Evolutionary conservation across 306 rosid genomes (phyloP).

Genomic region (Glycyrrhiza uralensis): DNA sequence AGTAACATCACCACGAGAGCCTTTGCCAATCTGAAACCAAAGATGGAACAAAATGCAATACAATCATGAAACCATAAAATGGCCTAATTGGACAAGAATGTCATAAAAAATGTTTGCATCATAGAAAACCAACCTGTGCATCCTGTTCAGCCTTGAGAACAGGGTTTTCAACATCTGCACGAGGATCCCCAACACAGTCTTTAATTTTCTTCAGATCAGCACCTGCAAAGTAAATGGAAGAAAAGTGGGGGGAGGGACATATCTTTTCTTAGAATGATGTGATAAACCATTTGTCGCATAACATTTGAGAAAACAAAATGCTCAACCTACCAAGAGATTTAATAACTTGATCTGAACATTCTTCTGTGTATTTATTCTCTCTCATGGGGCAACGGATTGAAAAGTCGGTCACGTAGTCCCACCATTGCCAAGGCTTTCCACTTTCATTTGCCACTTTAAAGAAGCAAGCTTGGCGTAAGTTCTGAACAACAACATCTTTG

Average conservation of each 20-base stretch:
- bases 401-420: constrained; percentile 95
- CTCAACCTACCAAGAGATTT: constrained; percentile 72
- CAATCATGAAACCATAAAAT: constrained; percentile 8
- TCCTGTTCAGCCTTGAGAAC: constrained; percentile 89
- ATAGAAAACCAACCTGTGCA: constrained; percentile 58
- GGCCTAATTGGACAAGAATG: background rate
- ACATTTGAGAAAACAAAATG: constrained; percentile 9
- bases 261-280: constrained; percentile 11
- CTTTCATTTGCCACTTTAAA: constrained; percentile 86
- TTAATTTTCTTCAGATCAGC: constrained; percentile 67
- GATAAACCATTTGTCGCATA: background rate
- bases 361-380: constrained; percentile 60
- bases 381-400: constrained; percentile 95
- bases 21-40: constrained; percentile 75
- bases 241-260: background rate
- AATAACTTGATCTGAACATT: constrained; percentile 83
- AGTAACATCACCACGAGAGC: constrained; percentile 93
- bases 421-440: constrained; percentile 98
- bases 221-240: constrained; percentile 45
- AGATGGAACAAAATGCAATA: constrained; percentile 17
- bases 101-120: background rate
- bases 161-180: constrained; percentile 64
- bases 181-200: constrained; percentile 75
- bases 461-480: constrained; percentile 92
- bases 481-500: constrained; percentile 88